phyloP scores from a whole-genome alignment of 1,284 basidiomycete genomes.

The Psilocybe mexicana region DNA sequence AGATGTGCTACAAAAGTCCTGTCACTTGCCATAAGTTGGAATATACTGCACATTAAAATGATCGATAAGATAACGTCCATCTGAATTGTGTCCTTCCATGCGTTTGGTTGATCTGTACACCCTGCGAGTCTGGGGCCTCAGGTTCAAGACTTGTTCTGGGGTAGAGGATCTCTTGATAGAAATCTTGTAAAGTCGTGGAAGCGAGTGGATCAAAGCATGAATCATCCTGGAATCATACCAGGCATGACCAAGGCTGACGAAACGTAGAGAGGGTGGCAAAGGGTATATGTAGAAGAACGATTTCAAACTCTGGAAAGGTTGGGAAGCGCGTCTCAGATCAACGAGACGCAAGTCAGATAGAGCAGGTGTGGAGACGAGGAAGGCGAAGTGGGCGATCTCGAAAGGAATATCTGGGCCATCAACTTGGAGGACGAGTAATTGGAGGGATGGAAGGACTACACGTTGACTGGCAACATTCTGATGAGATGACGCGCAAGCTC shows the following conservation, averaged over 20 bases:
- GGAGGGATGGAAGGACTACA: slow-evolving; percentile 40
- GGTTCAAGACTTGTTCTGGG: slow-evolving; percentile 33
- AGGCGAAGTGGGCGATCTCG: slow-evolving; percentile 47
- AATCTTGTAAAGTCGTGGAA: slow-evolving; percentile 33
- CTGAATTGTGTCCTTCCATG: slow-evolving; percentile 9
- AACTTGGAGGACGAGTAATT: slow-evolving; percentile 43
- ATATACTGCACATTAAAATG: slow-evolving; percentile 22
- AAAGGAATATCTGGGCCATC: slow-evolving; percentile 49
- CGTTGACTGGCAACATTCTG: slow-evolving; percentile 25
- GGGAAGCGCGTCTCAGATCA: slow-evolving; percentile 37
- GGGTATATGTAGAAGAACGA: slow-evolving; percentile 45
- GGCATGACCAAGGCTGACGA: slow-evolving; percentile 40
- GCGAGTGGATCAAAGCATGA: slow-evolving; percentile 31
- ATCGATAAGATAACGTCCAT: slow-evolving; percentile 24
- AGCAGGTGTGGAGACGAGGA: slow-evolving; percentile 42
- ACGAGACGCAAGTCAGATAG: slow-evolving; percentile 42
- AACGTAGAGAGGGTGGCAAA: slow-evolving; percentile 37
- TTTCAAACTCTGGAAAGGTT: slow-evolving; percentile 37
- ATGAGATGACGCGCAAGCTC: slow-evolving; percentile 21
- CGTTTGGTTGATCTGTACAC: neutral
- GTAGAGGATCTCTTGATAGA: slow-evolving; percentile 30
- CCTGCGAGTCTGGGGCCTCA: slow-evolving; percentile 16
- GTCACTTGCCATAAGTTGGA: slow-evolving; percentile 8
- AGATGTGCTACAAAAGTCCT: neutral
- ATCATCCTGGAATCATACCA: slow-evolving; percentile 44